phyloP scores from a whole-genome alignment of 2,329 filamentous ascomycete species.

The Eurotiales sp. region DNA sequence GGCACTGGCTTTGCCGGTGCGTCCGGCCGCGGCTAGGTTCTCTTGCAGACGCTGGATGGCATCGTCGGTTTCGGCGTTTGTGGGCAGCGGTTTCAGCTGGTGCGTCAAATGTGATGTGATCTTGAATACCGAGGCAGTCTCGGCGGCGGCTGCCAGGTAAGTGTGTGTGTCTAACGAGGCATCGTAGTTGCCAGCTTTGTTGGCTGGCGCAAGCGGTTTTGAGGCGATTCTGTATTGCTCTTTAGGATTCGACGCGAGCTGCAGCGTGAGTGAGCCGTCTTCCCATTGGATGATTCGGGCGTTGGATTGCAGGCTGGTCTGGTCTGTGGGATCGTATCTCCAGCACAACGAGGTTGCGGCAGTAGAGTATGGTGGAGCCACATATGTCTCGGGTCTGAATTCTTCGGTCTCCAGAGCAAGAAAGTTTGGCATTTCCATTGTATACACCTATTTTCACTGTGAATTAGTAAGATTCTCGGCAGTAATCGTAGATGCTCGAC shows the following conservation, averaged over 20 bases:
- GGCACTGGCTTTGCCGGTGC: constrained; percentile 48
- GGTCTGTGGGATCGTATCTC: constrained; percentile 60
- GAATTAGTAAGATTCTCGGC: neutral
- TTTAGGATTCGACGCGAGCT: constrained; percentile 59
- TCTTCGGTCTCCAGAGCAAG: constrained; percentile 59
- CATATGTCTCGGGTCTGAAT: constrained; percentile 59
- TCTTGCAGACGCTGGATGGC: constrained; percentile 61
- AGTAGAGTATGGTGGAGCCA: constrained; percentile 59
- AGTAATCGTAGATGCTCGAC: constrained; percentile 4
- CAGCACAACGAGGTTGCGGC: constrained; percentile 63
- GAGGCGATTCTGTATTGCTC: constrained; percentile 59
- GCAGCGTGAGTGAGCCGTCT: constrained; percentile 63
- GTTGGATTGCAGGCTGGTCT: constrained; percentile 58
- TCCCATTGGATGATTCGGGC: constrained; percentile 64
- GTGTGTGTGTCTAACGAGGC: constrained; percentile 58
- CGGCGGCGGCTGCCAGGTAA: constrained; percentile 59
- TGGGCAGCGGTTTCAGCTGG: constrained; percentile 54
- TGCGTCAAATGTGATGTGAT: constrained; percentile 62
- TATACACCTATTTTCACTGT: constrained; percentile 48
- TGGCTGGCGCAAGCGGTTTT: constrained; percentile 56
- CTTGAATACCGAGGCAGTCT: constrained; percentile 56
- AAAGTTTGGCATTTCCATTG: constrained; percentile 62
- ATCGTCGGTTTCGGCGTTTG: constrained; percentile 55
- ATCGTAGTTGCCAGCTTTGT: constrained; percentile 50
- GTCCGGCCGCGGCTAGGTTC: constrained; percentile 54